phyloP scores from a whole-genome alignment of 345 rosid genomes.

The Angophora floribunda region DNA sequence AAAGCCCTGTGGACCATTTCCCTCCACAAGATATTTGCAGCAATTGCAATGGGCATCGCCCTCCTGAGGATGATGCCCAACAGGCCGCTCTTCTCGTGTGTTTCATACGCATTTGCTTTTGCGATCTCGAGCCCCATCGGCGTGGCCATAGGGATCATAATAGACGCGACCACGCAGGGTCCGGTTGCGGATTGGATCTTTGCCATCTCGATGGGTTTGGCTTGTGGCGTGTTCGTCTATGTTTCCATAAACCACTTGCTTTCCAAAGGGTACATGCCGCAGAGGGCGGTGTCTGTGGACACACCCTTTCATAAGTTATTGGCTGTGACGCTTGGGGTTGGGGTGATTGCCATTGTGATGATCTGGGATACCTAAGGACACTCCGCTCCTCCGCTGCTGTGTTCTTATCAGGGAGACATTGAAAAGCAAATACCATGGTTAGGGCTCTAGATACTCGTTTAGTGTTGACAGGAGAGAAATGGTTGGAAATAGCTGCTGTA shows the following conservation, averaged over 20 bases:
- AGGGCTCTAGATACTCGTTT: not conserved
- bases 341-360: conserved; percentile 71
- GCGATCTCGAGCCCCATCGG: conserved; percentile 79
- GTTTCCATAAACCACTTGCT: conserved; percentile 73
- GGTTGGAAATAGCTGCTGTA: not conserved
- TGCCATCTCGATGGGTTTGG: conserved; percentile 77
- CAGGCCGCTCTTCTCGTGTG: conserved; percentile 55
- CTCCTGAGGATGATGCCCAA: conserved; percentile 75
- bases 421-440: not conserved
- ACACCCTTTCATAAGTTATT: conserved; percentile 41
- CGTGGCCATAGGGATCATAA: conserved; percentile 64
- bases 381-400: not conserved
- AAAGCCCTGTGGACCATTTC: conserved; percentile 77
- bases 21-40: conserved; percentile 83
- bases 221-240: conserved; percentile 75
- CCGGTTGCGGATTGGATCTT: conserved; percentile 65
- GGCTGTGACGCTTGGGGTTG: conserved; percentile 57
- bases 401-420: not conserved
- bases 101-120: conserved; percentile 62
- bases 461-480: not conserved
- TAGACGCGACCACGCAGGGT: conserved; percentile 76
- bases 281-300: conserved; percentile 19
- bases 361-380: conserved; percentile 43
- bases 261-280: conserved; percentile 59
- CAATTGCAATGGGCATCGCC: conserved; percentile 87